Conservation (phyloP, 805 yeast genomes). For the Cephaloascus albidus region DNA sequence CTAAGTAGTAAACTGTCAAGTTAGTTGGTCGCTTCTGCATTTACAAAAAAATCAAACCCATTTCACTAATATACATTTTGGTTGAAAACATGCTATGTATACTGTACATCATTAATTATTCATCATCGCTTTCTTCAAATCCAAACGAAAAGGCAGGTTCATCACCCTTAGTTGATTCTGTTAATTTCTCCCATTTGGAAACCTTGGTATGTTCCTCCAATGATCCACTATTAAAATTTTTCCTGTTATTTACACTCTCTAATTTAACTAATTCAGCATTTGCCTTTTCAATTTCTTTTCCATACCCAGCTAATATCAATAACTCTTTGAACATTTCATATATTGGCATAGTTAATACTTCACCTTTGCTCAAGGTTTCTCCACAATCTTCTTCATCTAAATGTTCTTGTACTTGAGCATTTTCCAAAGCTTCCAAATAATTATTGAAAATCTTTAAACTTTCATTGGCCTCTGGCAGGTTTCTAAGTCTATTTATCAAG, state of each 20-base stretch:
- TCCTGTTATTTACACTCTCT: constrained; percentile 17
- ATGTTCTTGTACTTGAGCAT: background rate
- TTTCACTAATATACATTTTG: no score
- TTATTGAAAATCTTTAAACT: constrained; percentile 10
- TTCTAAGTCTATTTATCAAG: constrained; percentile 14
- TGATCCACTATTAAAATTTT: constrained; percentile 10
- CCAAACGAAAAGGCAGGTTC: constrained; percentile 17
- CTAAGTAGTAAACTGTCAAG: no score
- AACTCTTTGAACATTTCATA: constrained; percentile 51
- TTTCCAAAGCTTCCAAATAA: constrained; percentile 13
- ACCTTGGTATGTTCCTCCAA: no score
- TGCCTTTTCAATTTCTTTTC: constrained; percentile 20
- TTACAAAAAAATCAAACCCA: no score
- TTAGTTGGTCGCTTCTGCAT: no score
- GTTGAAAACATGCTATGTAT: no score
- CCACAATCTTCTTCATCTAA: constrained; percentile 58
- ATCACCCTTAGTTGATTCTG: constrained; percentile 5
- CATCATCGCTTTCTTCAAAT: constrained; percentile 18
- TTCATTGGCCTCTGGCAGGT: constrained; percentile 7
- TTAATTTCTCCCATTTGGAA: constrained; percentile 44
- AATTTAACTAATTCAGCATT: constrained; percentile 19
- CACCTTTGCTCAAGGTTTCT: constrained; percentile 24
- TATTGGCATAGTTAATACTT: constrained; percentile 42
- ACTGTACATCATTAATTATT: no score
- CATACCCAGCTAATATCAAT: constrained; percentile 28